A percentile compares a stretch with the other conserved stretches of the same genome.
Conservation (phyloP, 331 rosid species). For the Stylosanthes scabra region DNA sequence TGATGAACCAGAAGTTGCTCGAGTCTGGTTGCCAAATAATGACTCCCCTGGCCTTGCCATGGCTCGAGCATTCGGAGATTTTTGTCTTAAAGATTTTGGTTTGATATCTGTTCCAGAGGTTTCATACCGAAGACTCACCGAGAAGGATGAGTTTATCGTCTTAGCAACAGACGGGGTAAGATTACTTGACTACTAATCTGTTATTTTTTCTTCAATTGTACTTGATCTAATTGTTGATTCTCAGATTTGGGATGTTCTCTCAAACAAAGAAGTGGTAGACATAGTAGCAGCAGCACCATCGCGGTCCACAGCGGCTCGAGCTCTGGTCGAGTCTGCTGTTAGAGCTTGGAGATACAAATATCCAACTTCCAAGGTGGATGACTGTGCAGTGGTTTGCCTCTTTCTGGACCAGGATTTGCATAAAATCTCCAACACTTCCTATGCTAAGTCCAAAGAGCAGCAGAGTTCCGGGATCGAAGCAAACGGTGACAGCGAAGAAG, state of each 20-base stretch:
- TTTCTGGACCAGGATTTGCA: conserved; percentile 61
- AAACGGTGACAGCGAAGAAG: conserved; percentile 24
- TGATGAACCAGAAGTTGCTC: conserved; percentile 95
- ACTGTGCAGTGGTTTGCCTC: conserved; percentile 96
- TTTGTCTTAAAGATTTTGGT: conserved; percentile 98
- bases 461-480: conserved; percentile 41
- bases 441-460: conserved; percentile 53
- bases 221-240: conserved; percentile 5
- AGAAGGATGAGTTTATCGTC: conserved; percentile 84
- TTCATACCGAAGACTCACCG: conserved; percentile 69
- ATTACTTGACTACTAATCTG: conserved; percentile 4
- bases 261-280: conserved; percentile 96
- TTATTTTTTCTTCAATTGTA: not conserved
- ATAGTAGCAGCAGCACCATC: conserved; percentile 71
- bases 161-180: conserved; percentile 98
- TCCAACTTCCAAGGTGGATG: conserved; percentile 96
- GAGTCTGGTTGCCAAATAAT: conserved; percentile 95
- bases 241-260: conserved; percentile 97
- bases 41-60: conserved; percentile 99
- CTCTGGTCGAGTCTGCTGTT: conserved; percentile 87
- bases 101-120: conserved; percentile 94
- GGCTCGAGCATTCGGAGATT: conserved; percentile 99
- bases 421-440: conserved; percentile 53
- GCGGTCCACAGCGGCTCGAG: conserved; percentile 78
- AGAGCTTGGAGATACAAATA: conserved; percentile 84